These are phyloP conservation scores for Aureobasidium namibiae DNA, from an alignment of 2,329 filamentous ascomycete genomes.

Conservation along the genomic window DNA sequence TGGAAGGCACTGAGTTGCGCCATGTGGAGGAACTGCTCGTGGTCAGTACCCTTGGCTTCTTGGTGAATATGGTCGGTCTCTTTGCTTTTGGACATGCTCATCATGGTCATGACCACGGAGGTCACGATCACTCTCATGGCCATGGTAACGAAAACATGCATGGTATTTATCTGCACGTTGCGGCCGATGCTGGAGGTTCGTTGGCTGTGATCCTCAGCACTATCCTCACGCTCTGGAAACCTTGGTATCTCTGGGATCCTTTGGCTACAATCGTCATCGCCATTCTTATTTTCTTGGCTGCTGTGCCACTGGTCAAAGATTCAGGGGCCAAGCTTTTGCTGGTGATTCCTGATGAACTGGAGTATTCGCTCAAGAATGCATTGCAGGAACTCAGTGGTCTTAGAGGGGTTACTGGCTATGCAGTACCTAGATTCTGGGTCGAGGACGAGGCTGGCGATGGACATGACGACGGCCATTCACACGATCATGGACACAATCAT, in stretches of 20 bases:
- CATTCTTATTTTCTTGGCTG: conserved; percentile 84
- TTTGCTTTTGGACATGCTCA: conserved; percentile 63
- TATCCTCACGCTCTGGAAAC: conserved; percentile 73
- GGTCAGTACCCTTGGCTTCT: conserved; percentile 76
- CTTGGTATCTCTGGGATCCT: conserved; percentile 92
- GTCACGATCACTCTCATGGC: conserved; percentile 53
- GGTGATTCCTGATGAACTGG: conserved; percentile 72
- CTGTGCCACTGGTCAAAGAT: conserved; percentile 76
- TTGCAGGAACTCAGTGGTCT: conserved; percentile 75
- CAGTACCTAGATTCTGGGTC: conserved; percentile 86
- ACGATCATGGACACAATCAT: conserved; percentile 20
- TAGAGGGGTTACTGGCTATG: conserved; percentile 76
- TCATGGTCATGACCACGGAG: conserved; percentile 35
- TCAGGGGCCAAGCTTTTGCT: conserved; percentile 77
- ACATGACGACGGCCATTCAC: conserved; percentile 12
- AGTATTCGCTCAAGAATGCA: conserved; percentile 81
- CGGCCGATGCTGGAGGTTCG: conserved; percentile 90
- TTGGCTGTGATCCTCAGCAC: conserved; percentile 92
- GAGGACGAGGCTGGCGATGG: conserved; percentile 53
- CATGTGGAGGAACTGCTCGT: conserved; percentile 78
- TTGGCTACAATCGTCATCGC: conserved; percentile 91
- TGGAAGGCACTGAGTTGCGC: conserved; percentile 75
- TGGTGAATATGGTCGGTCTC: conserved; percentile 89
- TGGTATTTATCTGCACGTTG: conserved; percentile 90
- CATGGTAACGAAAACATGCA: conserved; percentile 97